phyloP scores from a whole-genome alignment of 2,329 filamentous ascomycete species.

The Fusarium torulosum region DNA sequence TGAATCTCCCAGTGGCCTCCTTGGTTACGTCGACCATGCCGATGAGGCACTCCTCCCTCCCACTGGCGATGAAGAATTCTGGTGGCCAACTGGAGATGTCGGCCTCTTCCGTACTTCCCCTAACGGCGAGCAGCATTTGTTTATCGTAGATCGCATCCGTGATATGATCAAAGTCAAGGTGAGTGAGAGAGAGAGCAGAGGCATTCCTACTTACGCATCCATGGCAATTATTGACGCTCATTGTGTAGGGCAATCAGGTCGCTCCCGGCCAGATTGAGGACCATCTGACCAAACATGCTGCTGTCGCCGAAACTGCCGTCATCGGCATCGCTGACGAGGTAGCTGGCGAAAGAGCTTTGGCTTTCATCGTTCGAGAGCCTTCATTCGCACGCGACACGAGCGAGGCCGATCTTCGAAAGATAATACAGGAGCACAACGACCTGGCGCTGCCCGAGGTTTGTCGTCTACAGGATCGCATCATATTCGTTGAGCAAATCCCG shows the following conservation, averaged over 20 bases:
- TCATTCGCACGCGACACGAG: conserved; percentile 7
- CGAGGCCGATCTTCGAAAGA: conserved; percentile 9
- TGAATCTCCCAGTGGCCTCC: conserved; percentile 8
- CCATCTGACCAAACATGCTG: conserved; percentile 4
- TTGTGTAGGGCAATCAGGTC: conserved; percentile 6
- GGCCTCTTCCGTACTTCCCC: conserved; percentile 2
- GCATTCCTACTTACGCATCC: not conserved
- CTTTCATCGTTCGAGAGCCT: conserved; percentile 14
- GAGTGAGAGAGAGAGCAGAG: not conserved
- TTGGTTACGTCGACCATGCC: conserved; percentile 8
- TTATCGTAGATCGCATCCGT: conserved; percentile 8
- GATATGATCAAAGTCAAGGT: conserved; percentile 15
- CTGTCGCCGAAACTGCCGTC: conserved; percentile 10
- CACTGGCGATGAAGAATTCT: conserved; percentile 6
- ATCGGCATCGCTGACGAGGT: conserved; percentile 8
- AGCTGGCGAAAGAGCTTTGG: conserved; percentile 12
- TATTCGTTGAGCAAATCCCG: conserved; percentile 6
- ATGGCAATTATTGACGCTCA: not conserved
- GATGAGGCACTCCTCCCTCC: conserved; percentile 7
- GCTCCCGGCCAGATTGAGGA: conserved; percentile 10
- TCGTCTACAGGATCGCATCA: conserved; percentile 10
- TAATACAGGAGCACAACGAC: conserved; percentile 9
- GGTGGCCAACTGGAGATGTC: conserved; percentile 11
- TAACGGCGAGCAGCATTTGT: conserved; percentile 6
- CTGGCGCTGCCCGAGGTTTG: conserved; percentile 7